Evolutionary conservation across 108 stramenopile species (phyloP).

Genomic region (Skeletonema marinoi): DNA sequence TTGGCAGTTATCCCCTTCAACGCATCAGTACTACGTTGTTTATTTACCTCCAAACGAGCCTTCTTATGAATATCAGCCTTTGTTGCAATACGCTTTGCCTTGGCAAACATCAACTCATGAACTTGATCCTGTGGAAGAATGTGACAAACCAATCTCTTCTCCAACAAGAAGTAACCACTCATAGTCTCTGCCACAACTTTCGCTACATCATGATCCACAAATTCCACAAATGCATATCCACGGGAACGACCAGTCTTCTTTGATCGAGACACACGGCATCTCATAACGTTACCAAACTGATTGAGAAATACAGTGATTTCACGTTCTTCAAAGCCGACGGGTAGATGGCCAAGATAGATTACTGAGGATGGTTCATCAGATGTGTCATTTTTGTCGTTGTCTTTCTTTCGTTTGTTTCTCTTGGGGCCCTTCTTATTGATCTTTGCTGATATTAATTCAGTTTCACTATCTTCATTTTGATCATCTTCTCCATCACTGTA

Average conservation of each 20-base stretch:
- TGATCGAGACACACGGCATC: constrained; percentile 84
- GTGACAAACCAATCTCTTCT: constrained; percentile 90
- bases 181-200: constrained; percentile 95
- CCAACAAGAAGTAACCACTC: constrained; percentile 91
- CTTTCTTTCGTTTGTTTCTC: constrained; percentile 27
- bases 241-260: constrained; percentile 80
- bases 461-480: constrained; percentile 34
- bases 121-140: constrained; percentile 71
- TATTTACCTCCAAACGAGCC: constrained; percentile 48
- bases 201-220: constrained; percentile 82
- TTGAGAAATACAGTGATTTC: constrained; percentile 88
- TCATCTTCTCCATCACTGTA: constrained; percentile 61
- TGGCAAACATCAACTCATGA: constrained; percentile 55
- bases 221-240: constrained; percentile 97
- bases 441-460: constrained; percentile 34
- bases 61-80: constrained; percentile 54
- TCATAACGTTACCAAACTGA: constrained; percentile 92
- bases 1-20: constrained; percentile 70
- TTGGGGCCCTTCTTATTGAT: constrained; percentile 45
- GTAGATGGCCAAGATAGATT: constrained; percentile 96
- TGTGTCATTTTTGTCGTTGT: constrained; percentile 5
- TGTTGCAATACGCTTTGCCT: constrained; percentile 28
- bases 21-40: constrained; percentile 48
- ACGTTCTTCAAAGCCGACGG: constrained; percentile 91
- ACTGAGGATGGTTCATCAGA: constrained; percentile 57